Conservation (phyloP, 805 yeast species). For the Wickerhamomyces alni region DNA sequence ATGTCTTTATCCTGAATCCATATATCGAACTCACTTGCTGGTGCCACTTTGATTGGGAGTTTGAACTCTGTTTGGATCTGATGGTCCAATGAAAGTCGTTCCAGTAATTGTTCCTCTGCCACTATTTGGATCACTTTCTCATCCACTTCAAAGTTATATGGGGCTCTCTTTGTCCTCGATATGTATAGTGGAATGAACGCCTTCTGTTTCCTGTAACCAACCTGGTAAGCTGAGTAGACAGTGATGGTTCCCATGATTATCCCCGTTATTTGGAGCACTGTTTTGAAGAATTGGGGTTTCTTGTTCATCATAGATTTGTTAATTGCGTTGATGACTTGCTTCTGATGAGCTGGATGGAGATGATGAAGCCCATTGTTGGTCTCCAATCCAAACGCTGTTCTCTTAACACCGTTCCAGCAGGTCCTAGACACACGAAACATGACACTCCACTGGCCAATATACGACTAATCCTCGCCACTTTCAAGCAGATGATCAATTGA, state of each 20-base stretch:
- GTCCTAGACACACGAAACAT: background rate
- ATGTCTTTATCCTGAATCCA: conserved; percentile 19
- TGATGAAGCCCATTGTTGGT: background rate
- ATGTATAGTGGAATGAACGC: conserved; percentile 19
- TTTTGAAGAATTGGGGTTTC: conserved; percentile 2
- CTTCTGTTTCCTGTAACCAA: conserved; percentile 10
- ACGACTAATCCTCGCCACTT: no score
- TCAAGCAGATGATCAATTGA: no score
- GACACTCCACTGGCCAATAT: no score
- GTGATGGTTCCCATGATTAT: conserved; percentile 14
- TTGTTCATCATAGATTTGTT: conserved; percentile 4
- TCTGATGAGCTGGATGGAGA: background rate
- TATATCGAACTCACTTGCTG: conserved; percentile 15
- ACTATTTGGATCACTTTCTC: conserved; percentile 10
- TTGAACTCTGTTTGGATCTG: conserved; percentile 14
- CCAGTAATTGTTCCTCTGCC: conserved; percentile 21
- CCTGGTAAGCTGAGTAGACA: conserved; percentile 13
- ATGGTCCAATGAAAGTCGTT: conserved; percentile 15
- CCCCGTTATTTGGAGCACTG: conserved; percentile 5
- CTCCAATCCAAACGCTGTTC: background rate
- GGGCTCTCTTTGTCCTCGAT: conserved; percentile 11
- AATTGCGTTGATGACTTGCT: conserved; percentile 8
- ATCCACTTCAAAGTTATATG: conserved; percentile 12
- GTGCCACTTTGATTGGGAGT: conserved; percentile 14
- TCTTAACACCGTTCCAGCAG: background rate